phyloP scores from a whole-genome alignment of 2,329 filamentous ascomycete genomes.

The Phyllosticta ampelicida region DNA sequence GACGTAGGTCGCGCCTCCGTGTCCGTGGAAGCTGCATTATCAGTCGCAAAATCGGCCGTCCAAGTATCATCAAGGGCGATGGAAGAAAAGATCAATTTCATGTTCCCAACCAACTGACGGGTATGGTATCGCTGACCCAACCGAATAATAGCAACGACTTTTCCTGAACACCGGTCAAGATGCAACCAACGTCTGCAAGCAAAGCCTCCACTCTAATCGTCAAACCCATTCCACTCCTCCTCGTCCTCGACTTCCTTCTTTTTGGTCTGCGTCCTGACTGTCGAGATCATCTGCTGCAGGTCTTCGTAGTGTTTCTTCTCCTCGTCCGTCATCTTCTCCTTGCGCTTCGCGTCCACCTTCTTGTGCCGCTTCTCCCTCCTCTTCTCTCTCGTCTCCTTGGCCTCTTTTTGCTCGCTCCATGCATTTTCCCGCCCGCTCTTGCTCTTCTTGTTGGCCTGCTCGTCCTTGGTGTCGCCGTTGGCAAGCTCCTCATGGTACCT shows the following conservation, averaged over 20 bases:
- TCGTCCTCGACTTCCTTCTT: conserved; percentile 17
- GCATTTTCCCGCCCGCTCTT: conserved; percentile 20
- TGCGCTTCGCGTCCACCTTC: conserved; percentile 8
- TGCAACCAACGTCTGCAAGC: no score
- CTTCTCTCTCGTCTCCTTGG: conserved; percentile 21
- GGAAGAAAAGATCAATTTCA: no score
- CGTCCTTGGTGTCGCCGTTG: conserved; percentile 1
- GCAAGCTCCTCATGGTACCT: conserved; percentile 17
- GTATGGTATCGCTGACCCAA: neutral
- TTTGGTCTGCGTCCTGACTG: conserved; percentile 14
- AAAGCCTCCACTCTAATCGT: neutral
- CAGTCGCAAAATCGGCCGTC: no score
- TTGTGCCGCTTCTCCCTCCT: conserved; percentile 24
- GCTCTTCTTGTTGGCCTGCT: conserved; percentile 11
- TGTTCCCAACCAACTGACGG: no score
- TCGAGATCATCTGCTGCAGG: conserved; percentile 19
- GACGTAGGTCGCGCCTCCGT: no score
- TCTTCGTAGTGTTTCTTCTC: conserved; percentile 21
- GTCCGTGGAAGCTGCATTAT: no score
- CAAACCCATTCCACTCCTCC: conserved; percentile 21
- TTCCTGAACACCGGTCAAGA: neutral
- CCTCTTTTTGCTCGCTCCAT: conserved; percentile 29
- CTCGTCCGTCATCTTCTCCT: conserved; percentile 23
- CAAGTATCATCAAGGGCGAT: no score
- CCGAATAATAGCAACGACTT: neutral